A percentile compares a stretch with the other conserved stretches of the same genome.
phyloP scores from a whole-genome alignment of 129 eudicot genomes.

The Saposhnikovia divaricata region DNA sequence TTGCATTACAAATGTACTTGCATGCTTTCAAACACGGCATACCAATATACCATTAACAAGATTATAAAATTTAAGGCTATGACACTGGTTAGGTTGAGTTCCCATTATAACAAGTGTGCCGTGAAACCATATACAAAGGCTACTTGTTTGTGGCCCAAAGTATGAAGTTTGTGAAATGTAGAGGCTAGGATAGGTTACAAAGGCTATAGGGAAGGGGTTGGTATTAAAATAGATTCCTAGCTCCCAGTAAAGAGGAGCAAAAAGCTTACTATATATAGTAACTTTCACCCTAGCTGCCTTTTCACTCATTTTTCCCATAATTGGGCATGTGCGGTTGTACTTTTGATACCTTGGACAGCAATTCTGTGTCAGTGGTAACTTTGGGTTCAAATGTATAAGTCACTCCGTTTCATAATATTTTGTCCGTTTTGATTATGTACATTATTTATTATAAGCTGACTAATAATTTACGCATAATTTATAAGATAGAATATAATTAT shows the following conservation, averaged over 20 bases:
- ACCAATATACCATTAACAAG: neutral
- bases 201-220: neutral
- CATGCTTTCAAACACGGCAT: neutral
- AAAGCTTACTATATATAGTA: neutral
- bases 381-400: neutral
- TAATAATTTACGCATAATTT: too few relatives aligned
- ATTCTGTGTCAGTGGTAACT: neutral
- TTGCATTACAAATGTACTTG: neutral
- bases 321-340: neutral
- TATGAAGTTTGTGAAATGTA: neutral
- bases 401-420: too few relatives aligned
- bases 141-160: neutral
- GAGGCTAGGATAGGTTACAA: neutral
- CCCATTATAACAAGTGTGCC: neutral
- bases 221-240: neutral
- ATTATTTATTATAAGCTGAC: too few relatives aligned
- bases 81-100: neutral
- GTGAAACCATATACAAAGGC: neutral
- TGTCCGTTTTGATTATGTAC: too few relatives aligned
- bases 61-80: neutral
- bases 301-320: neutral
- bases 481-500: too few relatives aligned
- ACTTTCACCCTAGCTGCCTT: neutral
- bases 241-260: slow-evolving; percentile 4
- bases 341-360: neutral